Conservation (phyloP, 2,329 filamentous ascomycete species). For the Scedosporium boydii region DNA sequence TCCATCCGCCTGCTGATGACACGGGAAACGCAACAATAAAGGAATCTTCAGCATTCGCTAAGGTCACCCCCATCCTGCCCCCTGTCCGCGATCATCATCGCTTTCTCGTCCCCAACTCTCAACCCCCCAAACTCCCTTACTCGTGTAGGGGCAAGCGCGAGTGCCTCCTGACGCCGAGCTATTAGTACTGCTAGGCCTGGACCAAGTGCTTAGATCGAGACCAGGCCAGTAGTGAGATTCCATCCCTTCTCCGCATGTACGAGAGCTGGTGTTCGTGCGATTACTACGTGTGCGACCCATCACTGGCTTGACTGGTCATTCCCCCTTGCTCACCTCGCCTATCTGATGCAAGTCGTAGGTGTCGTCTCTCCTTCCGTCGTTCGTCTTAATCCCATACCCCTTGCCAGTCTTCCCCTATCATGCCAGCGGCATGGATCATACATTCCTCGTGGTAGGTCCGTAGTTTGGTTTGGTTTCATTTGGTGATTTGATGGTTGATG, state of each 20-base stretch:
- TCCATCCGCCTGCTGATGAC: slow-evolving; percentile 2
- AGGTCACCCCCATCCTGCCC: background rate
- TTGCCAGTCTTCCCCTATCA: background rate
- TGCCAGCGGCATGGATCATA: background rate
- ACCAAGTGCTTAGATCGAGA: too few relatives aligned
- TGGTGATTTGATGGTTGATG: slow-evolving; percentile 6
- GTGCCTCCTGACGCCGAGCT: too few relatives aligned
- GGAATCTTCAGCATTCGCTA: background rate
- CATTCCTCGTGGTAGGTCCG: slow-evolving; percentile 1
- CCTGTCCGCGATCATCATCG: background rate
- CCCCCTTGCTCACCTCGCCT: background rate
- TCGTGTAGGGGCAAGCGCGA: too few relatives aligned
- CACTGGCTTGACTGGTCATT: background rate
- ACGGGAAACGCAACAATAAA: slow-evolving; percentile 6
- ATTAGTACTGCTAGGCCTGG: background rate
- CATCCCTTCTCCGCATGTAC: background rate
- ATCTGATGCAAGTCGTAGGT: background rate
- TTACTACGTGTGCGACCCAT: too few relatives aligned
- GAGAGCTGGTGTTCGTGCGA: background rate
- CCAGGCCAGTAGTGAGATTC: background rate
- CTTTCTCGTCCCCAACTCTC: too few relatives aligned
- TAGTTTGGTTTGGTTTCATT: slow-evolving; percentile 7
- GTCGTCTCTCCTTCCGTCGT: background rate
- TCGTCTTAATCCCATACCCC: background rate
- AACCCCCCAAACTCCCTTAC: background rate